These are phyloP conservation scores for Brassica juncea DNA, from an alignment of 345 rosid species.

Conservation along the genomic window DNA sequence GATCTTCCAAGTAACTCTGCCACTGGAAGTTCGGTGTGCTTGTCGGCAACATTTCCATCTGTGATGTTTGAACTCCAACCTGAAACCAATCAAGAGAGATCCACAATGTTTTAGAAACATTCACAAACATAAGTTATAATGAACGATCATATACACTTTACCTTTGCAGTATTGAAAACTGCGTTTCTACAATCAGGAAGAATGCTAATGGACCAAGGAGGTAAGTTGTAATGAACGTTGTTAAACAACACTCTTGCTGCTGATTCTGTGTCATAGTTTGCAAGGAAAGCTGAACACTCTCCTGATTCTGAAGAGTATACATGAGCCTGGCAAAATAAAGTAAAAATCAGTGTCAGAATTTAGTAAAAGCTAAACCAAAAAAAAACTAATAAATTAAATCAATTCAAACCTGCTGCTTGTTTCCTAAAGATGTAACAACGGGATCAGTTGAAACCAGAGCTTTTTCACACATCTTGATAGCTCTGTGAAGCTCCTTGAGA, in stretches of 20 bases:
- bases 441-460: slow-evolving; percentile 88
- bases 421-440: slow-evolving; percentile 75
- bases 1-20: slow-evolving; percentile 87
- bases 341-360: slow-evolving; percentile 10
- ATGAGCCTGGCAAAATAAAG: slow-evolving; percentile 60
- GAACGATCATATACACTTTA: slow-evolving; percentile 28
- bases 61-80: slow-evolving; percentile 96
- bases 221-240: slow-evolving; percentile 94
- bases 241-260: slow-evolving; percentile 83
- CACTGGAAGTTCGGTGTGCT: slow-evolving; percentile 60
- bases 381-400: background rate
- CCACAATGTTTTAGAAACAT: background rate
- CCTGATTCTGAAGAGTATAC: slow-evolving; percentile 80
- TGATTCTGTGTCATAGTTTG: slow-evolving; percentile 86
- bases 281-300: slow-evolving; percentile 91
- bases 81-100: slow-evolving; percentile 31
- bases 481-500: slow-evolving; percentile 90
- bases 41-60: slow-evolving; percentile 87
- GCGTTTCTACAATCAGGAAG: slow-evolving; percentile 98
- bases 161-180: slow-evolving; percentile 97
- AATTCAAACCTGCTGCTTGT: slow-evolving; percentile 71
- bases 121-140: background rate
- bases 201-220: slow-evolving; percentile 98
- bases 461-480: slow-evolving; percentile 91
- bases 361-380: slow-evolving; percentile 18